Evolutionary conservation across 2,329 filamentous ascomycete species (phyloP).

Genomic region (Rhexocercosporidium sp.): DNA sequence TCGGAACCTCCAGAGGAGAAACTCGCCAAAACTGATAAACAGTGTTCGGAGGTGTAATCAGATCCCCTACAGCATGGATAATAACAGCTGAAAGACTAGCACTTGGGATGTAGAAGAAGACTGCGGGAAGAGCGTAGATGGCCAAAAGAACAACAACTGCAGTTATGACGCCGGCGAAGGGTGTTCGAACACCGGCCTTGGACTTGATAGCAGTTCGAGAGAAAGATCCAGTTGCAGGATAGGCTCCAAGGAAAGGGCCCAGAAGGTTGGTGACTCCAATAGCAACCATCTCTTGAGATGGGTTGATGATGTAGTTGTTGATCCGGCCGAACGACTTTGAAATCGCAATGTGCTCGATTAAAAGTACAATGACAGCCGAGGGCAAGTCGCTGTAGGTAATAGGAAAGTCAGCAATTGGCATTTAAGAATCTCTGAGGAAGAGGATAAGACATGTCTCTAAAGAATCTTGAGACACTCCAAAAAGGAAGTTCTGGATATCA

Average conservation of each 20-base stretch:
- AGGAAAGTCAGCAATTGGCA: too few relatives aligned
- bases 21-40: constrained; percentile 96
- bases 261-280: constrained; percentile 91
- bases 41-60: constrained; percentile 89
- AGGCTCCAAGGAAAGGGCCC: constrained; percentile 89
- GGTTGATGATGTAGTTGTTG: constrained; percentile 95
- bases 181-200: constrained; percentile 92
- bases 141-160: constrained; percentile 85
- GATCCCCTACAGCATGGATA: constrained; percentile 91
- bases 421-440: too few relatives aligned
- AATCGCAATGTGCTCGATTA: constrained; percentile 97
- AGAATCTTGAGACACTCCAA: too few relatives aligned
- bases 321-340: constrained; percentile 95
- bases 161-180: constrained; percentile 88
- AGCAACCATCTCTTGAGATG: constrained; percentile 93
- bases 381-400: constrained; percentile 65
- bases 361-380: constrained; percentile 86
- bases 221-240: constrained; percentile 94
- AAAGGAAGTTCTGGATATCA: too few relatives aligned
- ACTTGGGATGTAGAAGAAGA: constrained; percentile 93
- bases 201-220: constrained; percentile 96
- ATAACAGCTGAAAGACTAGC: constrained; percentile 85
- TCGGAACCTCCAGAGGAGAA: constrained; percentile 85
- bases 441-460: too few relatives aligned
- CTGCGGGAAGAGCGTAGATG: constrained; percentile 83